phyloP scores from a whole-genome alignment of 169 alveolate genomes.

The Besnoitia besnoiti region DNA sequence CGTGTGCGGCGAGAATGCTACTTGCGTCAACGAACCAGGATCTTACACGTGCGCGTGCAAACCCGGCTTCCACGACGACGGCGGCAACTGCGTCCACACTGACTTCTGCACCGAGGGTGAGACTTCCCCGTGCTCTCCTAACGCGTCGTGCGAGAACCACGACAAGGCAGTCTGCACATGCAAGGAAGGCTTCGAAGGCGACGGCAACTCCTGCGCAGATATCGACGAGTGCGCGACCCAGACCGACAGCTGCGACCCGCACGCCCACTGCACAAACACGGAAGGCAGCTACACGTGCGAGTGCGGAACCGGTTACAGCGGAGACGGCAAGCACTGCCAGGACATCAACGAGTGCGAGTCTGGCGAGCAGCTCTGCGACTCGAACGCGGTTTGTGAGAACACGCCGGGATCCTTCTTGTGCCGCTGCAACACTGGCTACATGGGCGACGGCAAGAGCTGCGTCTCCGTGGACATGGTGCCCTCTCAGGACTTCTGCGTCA shows the following conservation, averaged over 20 bases:
- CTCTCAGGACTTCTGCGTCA: conserved; percentile 37
- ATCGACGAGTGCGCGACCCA: conserved; percentile 59
- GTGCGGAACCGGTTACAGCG: conserved; percentile 65
- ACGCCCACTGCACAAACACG: conserved; percentile 66
- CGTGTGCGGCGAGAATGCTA: conserved; percentile 69
- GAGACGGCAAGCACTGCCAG: conserved; percentile 59
- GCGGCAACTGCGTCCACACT: conserved; percentile 49
- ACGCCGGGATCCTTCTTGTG: conserved; percentile 66
- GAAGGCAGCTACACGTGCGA: conserved; percentile 58
- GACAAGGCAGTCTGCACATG: conserved; percentile 58
- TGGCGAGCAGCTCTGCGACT: conserved; percentile 51
- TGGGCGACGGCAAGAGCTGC: conserved; percentile 65
- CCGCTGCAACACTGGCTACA: conserved; percentile 64
- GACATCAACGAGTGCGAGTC: conserved; percentile 67
- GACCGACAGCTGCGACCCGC: conserved; percentile 65
- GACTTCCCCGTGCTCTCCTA: conserved; percentile 47
- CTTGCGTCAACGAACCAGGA: conserved; percentile 71
- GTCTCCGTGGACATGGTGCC: conserved; percentile 28
- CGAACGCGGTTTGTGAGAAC: conserved; percentile 64
- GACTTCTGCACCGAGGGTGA: conserved; percentile 18
- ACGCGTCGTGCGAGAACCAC: conserved; percentile 59
- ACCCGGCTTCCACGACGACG: conserved; percentile 60
- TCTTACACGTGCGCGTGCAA: conserved; percentile 72
- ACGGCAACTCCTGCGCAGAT: conserved; percentile 63
- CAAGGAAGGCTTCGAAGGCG: conserved; percentile 49